phyloP scores from a whole-genome alignment of 2,329 filamentous ascomycete genomes.

The Calonectria fujianensis region DNA sequence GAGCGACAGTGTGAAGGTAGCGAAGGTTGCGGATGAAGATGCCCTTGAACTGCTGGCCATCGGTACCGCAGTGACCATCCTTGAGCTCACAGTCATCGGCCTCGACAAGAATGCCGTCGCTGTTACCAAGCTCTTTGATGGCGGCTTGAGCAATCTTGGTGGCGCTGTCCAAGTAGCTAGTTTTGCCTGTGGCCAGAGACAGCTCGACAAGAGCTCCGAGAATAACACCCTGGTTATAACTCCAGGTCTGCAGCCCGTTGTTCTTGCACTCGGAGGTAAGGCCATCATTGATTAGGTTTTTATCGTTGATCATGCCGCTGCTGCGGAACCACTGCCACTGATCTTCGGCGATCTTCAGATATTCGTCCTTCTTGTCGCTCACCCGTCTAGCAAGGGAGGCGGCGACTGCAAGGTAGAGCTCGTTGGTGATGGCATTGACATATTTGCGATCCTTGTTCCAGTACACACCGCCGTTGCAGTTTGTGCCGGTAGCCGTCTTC shows the following conservation, averaged over 20 bases:
- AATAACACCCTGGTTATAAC: constrained; percentile 76
- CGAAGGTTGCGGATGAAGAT: constrained; percentile 80
- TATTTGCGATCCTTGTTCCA: constrained; percentile 72
- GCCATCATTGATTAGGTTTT: constrained; percentile 73
- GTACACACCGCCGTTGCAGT: constrained; percentile 73
- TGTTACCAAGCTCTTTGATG: constrained; percentile 66
- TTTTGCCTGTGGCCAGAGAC: constrained; percentile 65
- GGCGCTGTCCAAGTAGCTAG: constrained; percentile 64
- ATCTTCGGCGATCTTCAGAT: constrained; percentile 68
- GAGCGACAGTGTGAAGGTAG: constrained; percentile 72
- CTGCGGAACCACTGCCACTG: constrained; percentile 73
- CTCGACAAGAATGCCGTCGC: constrained; percentile 67
- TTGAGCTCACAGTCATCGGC: constrained; percentile 60
- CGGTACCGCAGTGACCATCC: constrained; percentile 63
- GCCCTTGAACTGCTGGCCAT: constrained; percentile 82
- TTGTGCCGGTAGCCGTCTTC: constrained; percentile 66
- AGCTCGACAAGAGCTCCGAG: constrained; percentile 74
- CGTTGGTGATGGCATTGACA: constrained; percentile 75
- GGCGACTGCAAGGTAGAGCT: constrained; percentile 73
- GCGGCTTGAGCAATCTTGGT: constrained; percentile 71
- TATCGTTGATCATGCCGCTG: constrained; percentile 71
- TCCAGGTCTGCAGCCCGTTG: constrained; percentile 70
- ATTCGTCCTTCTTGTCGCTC: constrained; percentile 59
- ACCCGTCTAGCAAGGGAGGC: constrained; percentile 72
- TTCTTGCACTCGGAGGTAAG: constrained; percentile 69